Evolutionary conservation across 139 green algal species (phyloP), one percentile per base, ranked within the genome.

Genomic region (Limnomonas spitsbergensis): DNA sequence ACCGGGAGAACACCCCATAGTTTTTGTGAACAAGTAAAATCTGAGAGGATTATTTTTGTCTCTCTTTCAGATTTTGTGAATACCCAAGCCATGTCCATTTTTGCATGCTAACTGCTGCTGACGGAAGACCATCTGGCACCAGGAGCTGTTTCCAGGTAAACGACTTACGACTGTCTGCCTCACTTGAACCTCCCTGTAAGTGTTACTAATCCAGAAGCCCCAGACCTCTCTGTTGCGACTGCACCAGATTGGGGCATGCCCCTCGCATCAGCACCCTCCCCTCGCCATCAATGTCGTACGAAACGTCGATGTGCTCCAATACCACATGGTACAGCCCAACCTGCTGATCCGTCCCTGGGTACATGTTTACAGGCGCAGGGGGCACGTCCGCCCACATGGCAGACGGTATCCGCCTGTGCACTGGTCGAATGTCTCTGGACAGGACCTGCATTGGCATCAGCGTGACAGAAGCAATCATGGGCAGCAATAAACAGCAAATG

Each of bases 391-490:
- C 14, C 69, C 31, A 53, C 9, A 35, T 54, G 6, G 69, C 6
- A 24, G 69, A 52, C 9, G 69, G 69, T 35, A 53, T 56, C 31
- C 90, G 84, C 75, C 94, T 86, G 40, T 91, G 85, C 47, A 92
- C 76, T 1, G 85, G 90, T 38, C 91, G 86, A 35, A 95, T 94
- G 82, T 95, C 91, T 0, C 91, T 69, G 0, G 81, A 82, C 3
- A 95, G 76, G 6, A 90, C 90, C 87, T 95, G 78, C 26, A 75
- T 71, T 14, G 47, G 14, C n/a, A n/a, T n/a, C n/a, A n/a, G n/a
- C n/a, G n/a, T n/a, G n/a, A n/a, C n/a, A n/a, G n/a, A n/a, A n/a
- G n/a, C n/a, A n/a, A n/a, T n/a, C n/a, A n/a, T n/a, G n/a, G n/a
- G n/a, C n/a, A n/a, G n/a, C n/a, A n/a, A n/a, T n/a, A n/a, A n/a